Base-by-base conservation (phyloP, 2,329 filamentous ascomycete genomes). In the Cytospora schulzeri region DNA sequence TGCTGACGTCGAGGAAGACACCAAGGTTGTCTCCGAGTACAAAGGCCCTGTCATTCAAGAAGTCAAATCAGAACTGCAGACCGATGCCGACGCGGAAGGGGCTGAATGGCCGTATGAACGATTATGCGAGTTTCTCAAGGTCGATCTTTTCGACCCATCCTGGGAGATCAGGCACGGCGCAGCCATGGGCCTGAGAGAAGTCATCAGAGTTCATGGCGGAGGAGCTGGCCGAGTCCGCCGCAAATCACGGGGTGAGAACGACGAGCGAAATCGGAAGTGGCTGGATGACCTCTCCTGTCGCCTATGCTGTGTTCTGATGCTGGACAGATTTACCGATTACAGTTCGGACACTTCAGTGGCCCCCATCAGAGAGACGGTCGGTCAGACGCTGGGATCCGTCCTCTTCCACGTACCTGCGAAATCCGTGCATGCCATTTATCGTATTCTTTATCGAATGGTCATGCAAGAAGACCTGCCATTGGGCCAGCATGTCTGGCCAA, bases 151-250 rank as follows among this genome's bases (percentile, higher is more conserved):
- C 71, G 94, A 99, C 73, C 82, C 91, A 3, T 89, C 90, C 56
- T 99, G 95, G 96, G 95, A 99, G 76, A 93, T 93, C 9, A 90
- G 95, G 19, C 95, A 99, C 75, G 95, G 95, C 71, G 95, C 96
- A 63, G 93, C 95, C 17, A 95, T 99, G 89, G 95, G 92, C 14
- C 81, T 99, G 45, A 87, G 95, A 72, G 95, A 99, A 76, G 88
- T 99, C 22, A 83, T 97, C 59, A 88, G 94, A 67, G 91, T 93
- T n/a, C 95, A 99, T 73, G 95, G 95, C 52, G 86, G 82, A 59
- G 95, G 94, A 63, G 94, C 95, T 64, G 96, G 95, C 45, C 88
- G 94, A 60, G 75, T 87, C 63, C 87, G 84, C 66, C 89, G 88
- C 66, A 94, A 90, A 74, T 83, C 84, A 12, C 85, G 87, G 68